These are phyloP conservation scores for Phialophora verrucosa DNA, from an alignment of 2,329 filamentous ascomycete genomes.

Conservation along the genomic window DNA sequence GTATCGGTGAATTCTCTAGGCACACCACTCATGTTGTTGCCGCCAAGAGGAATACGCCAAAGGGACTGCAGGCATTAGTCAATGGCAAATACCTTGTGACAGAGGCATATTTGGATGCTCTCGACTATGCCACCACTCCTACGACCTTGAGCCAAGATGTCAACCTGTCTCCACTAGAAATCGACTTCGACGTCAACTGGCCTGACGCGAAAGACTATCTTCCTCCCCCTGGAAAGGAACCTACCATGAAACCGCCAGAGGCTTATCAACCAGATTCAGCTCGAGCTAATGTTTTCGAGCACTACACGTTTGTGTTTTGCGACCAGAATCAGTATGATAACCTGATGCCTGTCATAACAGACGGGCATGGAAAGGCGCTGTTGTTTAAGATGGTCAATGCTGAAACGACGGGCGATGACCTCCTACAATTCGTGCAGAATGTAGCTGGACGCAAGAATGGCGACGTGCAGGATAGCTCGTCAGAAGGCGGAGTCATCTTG, in stretches of 20 bases:
- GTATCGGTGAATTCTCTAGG: slow-evolving; percentile 71
- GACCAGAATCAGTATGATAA: slow-evolving; percentile 75
- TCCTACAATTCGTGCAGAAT: slow-evolving; percentile 76
- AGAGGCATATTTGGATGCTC: slow-evolving; percentile 72
- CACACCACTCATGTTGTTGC: slow-evolving; percentile 87
- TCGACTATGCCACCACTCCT: slow-evolving; percentile 65
- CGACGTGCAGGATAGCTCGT: slow-evolving; percentile 66
- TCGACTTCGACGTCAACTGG: slow-evolving; percentile 80
- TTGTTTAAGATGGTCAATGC: slow-evolving; percentile 66
- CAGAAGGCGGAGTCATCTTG: slow-evolving; percentile 73
- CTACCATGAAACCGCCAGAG: slow-evolving; percentile 68
- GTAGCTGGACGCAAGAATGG: slow-evolving; percentile 75
- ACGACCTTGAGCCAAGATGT: slow-evolving; percentile 58
- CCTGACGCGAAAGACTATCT: slow-evolving; percentile 74
- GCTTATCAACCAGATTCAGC: slow-evolving; percentile 72
- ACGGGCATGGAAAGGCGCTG: slow-evolving; percentile 82
- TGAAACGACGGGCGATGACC: slow-evolving; percentile 73
- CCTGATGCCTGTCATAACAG: slow-evolving; percentile 74
- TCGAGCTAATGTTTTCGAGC: slow-evolving; percentile 76
- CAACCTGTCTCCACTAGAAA: slow-evolving; percentile 67
- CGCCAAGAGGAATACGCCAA: slow-evolving; percentile 86
- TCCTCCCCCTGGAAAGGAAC: slow-evolving; percentile 77
- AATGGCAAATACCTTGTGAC: slow-evolving; percentile 80
- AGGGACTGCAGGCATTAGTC: slow-evolving; percentile 83
- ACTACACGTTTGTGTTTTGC: slow-evolving; percentile 88